phyloP scores from a whole-genome alignment of 768 basidiomycete species.

The Auricularia sp. region DNA sequence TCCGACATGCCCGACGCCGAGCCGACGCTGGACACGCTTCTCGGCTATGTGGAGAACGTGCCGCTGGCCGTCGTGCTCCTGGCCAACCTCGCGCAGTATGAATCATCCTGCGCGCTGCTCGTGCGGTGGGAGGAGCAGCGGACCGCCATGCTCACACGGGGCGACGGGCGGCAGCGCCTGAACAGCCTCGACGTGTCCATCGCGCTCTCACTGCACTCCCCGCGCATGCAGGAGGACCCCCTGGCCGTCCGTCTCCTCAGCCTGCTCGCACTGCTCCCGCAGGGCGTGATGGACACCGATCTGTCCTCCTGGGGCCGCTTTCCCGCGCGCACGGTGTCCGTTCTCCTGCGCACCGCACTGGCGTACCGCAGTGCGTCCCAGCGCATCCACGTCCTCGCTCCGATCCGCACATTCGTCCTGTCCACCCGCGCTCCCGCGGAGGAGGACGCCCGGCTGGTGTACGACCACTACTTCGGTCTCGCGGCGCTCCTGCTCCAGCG shows the following conservation, averaged over 20 bases:
- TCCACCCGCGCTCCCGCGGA: neutral
- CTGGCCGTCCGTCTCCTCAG: neutral
- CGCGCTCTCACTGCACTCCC: neutral
- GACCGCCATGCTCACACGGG: neutral
- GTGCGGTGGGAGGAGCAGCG: neutral
- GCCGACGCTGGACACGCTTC: neutral
- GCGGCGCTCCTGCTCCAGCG: neutral
- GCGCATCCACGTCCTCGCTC: neutral
- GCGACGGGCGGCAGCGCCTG: neutral
- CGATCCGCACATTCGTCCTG: neutral
- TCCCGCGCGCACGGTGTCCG: neutral
- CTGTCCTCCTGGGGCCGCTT: constrained; percentile 7
- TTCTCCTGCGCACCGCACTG: neutral
- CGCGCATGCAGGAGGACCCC: neutral
- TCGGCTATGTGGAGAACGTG: neutral
- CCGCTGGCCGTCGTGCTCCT: neutral
- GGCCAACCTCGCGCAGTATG: neutral
- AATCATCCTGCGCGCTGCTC: neutral
- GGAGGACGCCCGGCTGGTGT: neutral
- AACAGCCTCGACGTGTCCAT: neutral
- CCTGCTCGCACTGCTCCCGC: neutral
- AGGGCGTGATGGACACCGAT: constrained; percentile 9
- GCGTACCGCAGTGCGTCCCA: neutral
- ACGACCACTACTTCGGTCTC: neutral
- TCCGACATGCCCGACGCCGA: neutral